A percentile compares a stretch with the other conserved stretches of the same genome.
These are phyloP conservation scores for Backusella luteola DNA, from an alignment of 192 early-diverging fungal species.

Conservation along the genomic window DNA sequence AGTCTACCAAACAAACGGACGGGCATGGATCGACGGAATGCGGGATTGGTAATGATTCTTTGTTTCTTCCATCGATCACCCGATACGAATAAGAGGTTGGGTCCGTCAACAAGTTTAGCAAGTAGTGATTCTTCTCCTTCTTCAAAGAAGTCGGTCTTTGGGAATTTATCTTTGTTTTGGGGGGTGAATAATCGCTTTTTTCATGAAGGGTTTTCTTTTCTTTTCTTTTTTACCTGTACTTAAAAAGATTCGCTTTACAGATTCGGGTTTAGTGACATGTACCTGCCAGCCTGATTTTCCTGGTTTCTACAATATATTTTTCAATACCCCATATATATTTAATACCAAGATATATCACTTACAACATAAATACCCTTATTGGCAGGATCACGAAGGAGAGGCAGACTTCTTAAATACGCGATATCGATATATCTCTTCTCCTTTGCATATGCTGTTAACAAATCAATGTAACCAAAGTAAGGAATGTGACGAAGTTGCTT, in stretches of 20 bases:
- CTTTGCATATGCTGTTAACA: background rate
- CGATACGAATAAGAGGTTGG: background rate
- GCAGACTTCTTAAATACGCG: background rate
- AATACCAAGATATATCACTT: background rate
- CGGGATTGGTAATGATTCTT: conserved; percentile 26
- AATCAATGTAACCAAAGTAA: background rate
- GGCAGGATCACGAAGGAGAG: background rate
- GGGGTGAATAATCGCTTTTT: background rate
- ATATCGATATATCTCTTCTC: background rate
- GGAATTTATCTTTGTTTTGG: background rate
- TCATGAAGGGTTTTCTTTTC: background rate
- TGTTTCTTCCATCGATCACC: background rate
- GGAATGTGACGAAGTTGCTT: background rate
- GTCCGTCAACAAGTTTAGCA: background rate
- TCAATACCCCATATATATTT: no score
- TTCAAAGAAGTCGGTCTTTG: background rate
- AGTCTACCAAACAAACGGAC: conserved; percentile 27
- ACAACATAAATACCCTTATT: background rate
- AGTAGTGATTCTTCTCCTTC: background rate
- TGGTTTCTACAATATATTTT: background rate
- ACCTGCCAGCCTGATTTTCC: background rate
- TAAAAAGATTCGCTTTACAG: background rate
- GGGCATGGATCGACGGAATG: conserved; percentile 31
- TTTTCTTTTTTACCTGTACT: background rate
- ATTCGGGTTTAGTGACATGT: background rate